phyloP scores from a whole-genome alignment of 176 grass and related monocot genomes.

The Chloris gayana region DNA sequence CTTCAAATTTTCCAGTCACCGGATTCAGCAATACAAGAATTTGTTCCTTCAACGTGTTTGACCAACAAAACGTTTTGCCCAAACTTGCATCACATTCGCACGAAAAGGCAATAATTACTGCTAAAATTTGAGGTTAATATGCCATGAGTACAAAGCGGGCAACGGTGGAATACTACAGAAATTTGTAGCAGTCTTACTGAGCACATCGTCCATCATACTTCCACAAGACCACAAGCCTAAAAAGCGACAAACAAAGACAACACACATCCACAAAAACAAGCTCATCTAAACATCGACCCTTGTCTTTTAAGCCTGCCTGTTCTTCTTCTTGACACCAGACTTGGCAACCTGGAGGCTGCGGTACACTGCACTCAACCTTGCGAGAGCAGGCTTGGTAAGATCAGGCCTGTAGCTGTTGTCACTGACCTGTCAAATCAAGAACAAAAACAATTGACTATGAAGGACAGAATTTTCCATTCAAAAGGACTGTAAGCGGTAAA shows the following conservation, averaged over 20 bases:
- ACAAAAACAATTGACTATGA: constrained; percentile 1
- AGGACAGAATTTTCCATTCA: not conserved
- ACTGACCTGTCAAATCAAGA: constrained; percentile 43
- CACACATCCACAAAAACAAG: constrained; percentile 10
- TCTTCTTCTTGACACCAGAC: constrained; percentile 84
- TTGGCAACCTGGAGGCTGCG: constrained; percentile 78
- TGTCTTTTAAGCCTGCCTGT: constrained; percentile 49
- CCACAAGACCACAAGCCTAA: constrained; percentile 27
- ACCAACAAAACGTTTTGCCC: not conserved
- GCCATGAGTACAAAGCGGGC: constrained; percentile 26
- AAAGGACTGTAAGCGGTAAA: not conserved
- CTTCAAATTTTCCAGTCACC: not conserved
- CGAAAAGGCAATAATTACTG: not conserved
- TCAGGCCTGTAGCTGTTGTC: constrained; percentile 82
- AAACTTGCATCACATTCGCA: not conserved
- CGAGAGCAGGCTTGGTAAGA: constrained; percentile 72
- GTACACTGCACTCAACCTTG: constrained; percentile 61
- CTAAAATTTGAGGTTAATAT: not conserved
- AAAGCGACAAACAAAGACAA: constrained; percentile 16
- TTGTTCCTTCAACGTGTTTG: not conserved
- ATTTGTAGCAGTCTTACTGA: not conserved
- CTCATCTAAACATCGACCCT: not conserved
- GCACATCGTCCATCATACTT: not conserved
- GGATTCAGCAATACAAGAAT: not conserved
- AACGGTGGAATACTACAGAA: constrained; percentile 18